phyloP scores from a whole-genome alignment of 2,329 filamentous ascomycete genomes.

The Penicillium brasilianum region DNA sequence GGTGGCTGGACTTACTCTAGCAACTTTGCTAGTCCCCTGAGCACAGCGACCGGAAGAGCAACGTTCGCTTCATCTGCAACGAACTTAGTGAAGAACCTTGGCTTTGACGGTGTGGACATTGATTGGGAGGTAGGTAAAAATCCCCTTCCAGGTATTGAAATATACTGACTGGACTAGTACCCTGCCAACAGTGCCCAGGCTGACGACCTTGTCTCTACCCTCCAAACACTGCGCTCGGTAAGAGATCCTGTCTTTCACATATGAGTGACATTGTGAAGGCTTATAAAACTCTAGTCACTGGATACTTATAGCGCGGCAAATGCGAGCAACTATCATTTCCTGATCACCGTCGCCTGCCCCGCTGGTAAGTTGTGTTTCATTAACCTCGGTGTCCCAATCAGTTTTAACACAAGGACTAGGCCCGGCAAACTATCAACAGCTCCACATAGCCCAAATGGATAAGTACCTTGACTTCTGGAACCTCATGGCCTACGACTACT shows the following conservation, averaged over 20 bases:
- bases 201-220: conserved; percentile 41
- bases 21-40: conserved; percentile 75
- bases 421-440: conserved; percentile 49
- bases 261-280: background rate
- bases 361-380: conserved; percentile 38
- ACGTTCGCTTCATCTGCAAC: conserved; percentile 75
- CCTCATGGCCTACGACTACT: conserved; percentile 83
- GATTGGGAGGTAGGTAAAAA: conserved; percentile 46
- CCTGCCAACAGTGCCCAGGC: conserved; percentile 42
- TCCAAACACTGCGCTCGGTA: conserved; percentile 41
- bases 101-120: conserved; percentile 63
- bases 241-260: conserved; percentile 3
- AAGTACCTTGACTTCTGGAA: conserved; percentile 60
- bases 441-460: conserved; percentile 54
- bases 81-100: conserved; percentile 75
- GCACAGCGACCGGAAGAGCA: conserved; percentile 64
- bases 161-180: conserved; percentile 31
- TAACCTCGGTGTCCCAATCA: background rate
- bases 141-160: background rate
- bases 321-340: conserved; percentile 48
- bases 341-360: conserved; percentile 54
- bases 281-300: conserved; percentile 38
- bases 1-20: conserved; percentile 79
- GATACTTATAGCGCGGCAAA: conserved; percentile 48
- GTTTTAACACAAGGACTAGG: conserved; percentile 33